phyloP scores from a whole-genome alignment of 176 grass and related monocot species.

The Pharus latifolius region DNA sequence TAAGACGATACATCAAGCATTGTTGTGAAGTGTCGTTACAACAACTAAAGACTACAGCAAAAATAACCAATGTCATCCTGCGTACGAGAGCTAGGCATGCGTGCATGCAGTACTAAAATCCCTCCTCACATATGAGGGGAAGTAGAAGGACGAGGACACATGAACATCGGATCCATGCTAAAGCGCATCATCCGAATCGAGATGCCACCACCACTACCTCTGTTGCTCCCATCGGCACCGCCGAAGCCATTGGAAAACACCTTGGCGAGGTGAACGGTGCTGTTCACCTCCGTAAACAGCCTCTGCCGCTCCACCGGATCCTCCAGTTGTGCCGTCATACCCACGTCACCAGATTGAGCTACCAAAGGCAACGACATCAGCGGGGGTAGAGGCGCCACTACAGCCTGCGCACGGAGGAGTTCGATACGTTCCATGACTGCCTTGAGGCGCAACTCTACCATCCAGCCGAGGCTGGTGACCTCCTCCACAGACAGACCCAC shows the following conservation, averaged over 20 bases:
- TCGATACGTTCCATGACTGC: background rate
- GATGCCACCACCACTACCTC: background rate
- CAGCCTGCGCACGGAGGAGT: background rate
- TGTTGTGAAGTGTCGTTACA: too few species aligned
- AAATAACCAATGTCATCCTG: too few species aligned
- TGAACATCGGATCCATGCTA: background rate
- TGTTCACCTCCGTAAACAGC: background rate
- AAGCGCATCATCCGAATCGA: background rate
- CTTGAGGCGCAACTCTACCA: constrained; percentile 13
- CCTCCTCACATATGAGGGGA: background rate
- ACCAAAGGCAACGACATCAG: background rate
- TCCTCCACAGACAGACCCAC: constrained; percentile 8
- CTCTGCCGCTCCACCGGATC: background rate
- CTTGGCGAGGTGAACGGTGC: background rate
- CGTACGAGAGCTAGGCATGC: too few species aligned
- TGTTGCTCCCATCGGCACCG: background rate
- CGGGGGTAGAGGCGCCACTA: background rate
- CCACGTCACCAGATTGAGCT: background rate
- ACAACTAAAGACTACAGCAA: too few species aligned
- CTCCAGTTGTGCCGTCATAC: background rate
- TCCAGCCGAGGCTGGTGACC: background rate
- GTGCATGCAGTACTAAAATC: background rate
- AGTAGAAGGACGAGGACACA: background rate
- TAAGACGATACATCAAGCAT: too few species aligned
- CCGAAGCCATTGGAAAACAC: background rate